These are phyloP conservation scores for Ganoderma leucocontextum DNA, from an alignment of 1,284 basidiomycete genomes.

Conservation along the genomic window DNA sequence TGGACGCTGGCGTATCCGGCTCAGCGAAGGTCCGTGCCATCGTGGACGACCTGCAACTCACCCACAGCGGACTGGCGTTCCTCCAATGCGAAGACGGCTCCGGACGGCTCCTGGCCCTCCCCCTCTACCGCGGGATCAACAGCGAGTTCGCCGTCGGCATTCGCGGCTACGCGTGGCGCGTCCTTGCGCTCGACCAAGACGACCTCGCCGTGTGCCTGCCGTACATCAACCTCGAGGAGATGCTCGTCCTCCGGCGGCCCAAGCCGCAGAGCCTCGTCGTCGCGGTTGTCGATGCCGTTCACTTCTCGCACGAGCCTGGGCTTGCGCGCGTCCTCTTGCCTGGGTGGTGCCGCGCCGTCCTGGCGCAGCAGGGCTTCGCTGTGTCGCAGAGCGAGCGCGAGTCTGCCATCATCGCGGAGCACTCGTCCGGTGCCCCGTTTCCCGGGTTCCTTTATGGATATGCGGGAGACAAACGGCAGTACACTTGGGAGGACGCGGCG, in stretches of 20 bases:
- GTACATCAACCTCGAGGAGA: conserved; percentile 5
- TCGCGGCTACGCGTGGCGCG: conserved; percentile 1
- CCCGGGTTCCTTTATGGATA: neutral
- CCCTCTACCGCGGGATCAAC: neutral
- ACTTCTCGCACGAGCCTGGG: conserved; percentile 6
- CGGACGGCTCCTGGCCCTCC: neutral
- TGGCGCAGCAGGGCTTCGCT: neutral
- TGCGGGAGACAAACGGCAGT: neutral
- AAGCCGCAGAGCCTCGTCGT: conserved; percentile 1
- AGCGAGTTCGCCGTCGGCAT: neutral
- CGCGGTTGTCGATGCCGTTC: neutral
- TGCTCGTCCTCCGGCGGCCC: neutral
- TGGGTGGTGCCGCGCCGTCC: neutral
- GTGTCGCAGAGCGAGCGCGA: neutral
- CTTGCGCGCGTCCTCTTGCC: neutral
- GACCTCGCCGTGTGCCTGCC: conserved; percentile 1
- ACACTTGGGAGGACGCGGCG: conserved; percentile 2
- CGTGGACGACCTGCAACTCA: neutral
- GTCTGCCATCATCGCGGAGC: neutral
- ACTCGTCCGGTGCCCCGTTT: neutral
- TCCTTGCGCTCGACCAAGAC: neutral
- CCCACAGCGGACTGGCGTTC: neutral
- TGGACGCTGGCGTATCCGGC: neutral
- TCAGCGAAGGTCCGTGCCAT: neutral
- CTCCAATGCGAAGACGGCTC: neutral